Evolutionary conservation across 2,329 filamentous ascomycete species (phyloP).

Genomic region (Botrytis paeoniae): DNA sequence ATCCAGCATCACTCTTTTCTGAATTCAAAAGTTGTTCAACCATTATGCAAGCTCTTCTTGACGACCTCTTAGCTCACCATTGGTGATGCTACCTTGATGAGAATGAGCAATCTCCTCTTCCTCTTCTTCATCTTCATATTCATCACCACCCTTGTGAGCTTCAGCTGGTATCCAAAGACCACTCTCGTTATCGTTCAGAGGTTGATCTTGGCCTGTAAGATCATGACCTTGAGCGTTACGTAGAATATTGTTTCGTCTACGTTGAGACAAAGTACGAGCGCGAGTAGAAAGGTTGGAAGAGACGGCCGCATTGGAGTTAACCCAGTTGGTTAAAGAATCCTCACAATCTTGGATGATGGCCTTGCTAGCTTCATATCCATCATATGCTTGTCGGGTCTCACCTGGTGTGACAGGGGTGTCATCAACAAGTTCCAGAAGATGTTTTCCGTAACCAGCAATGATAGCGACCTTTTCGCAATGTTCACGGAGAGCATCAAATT

Average conservation of each 20-base stretch:
- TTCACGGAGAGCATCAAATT: conserved; percentile 95
- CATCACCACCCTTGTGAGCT: conserved; percentile 55
- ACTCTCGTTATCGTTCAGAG: conserved; percentile 73
- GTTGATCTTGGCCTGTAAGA: conserved; percentile 76
- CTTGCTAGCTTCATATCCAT: conserved; percentile 97
- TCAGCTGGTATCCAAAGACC: conserved; percentile 76
- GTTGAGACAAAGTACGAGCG: conserved; percentile 81
- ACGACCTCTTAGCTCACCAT: conserved; percentile 56
- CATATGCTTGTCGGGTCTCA: conserved; percentile 92
- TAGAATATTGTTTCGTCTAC: conserved; percentile 70
- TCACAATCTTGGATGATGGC: conserved; percentile 99
- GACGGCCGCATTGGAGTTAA: conserved; percentile 83
- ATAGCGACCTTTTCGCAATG: conserved; percentile 98
- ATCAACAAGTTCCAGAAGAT: conserved; percentile 93
- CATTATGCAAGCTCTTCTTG: conserved; percentile 44
- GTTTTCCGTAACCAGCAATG: conserved; percentile 96
- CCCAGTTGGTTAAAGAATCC: conserved; percentile 96
- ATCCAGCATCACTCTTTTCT: not conserved
- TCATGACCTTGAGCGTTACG: conserved; percentile 72
- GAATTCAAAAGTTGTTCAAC: conserved; percentile 5
- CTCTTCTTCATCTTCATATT: conserved; percentile 64
- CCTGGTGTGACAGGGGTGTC: conserved; percentile 96
- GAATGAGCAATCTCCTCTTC: conserved; percentile 56
- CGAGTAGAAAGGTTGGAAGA: conserved; percentile 83
- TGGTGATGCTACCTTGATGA: conserved; percentile 51